A percentile compares a stretch with the other conserved stretches of the same genome.
Conservation (phyloP, 306 rosid species). For the Oxytropis ochrocephala region DNA sequence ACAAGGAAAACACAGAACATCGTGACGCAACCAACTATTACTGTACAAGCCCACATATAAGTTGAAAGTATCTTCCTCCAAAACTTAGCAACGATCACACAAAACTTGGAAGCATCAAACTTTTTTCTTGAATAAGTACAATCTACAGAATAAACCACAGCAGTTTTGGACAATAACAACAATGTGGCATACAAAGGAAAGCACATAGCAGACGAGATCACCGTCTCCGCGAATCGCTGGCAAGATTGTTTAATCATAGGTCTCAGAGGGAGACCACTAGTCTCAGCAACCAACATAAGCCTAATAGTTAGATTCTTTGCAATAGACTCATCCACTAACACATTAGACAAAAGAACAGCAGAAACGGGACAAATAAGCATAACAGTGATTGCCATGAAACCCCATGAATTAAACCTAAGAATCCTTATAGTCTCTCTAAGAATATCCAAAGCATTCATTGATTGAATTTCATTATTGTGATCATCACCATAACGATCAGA, state of each 20-base stretch:
- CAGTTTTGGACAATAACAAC: slow-evolving; percentile 68
- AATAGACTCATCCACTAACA: slow-evolving; percentile 54
- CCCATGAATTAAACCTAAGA: slow-evolving; percentile 73
- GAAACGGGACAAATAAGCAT: slow-evolving; percentile 79
- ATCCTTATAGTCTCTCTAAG: slow-evolving; percentile 76
- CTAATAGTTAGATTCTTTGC: slow-evolving; percentile 60
- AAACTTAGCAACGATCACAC: slow-evolving; percentile 42
- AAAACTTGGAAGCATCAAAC: slow-evolving; percentile 56
- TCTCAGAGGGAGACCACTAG: slow-evolving; percentile 82
- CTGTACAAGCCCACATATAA: slow-evolving; percentile 59
- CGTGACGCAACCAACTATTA: slow-evolving; percentile 60
- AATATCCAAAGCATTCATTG: slow-evolving; percentile 91
- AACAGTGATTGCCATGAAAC: slow-evolving; percentile 55
- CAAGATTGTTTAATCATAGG: slow-evolving; percentile 77
- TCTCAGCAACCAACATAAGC: slow-evolving; percentile 63
- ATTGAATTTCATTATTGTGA: slow-evolving; percentile 26
- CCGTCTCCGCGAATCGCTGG: slow-evolving; percentile 62
- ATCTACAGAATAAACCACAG: slow-evolving; percentile 75
- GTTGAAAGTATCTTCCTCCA: slow-evolving; percentile 77
- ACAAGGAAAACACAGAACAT: slow-evolving; percentile 65
- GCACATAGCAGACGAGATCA: slow-evolving; percentile 49
- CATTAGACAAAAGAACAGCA: slow-evolving; percentile 65
- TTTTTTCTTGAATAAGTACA: slow-evolving; percentile 67
- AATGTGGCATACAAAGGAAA: slow-evolving; percentile 68
- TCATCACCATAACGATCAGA: slow-evolving; percentile 22